Base-by-base conservation (phyloP, 345 rosid genomes). In the Anastatica hierochuntica region DNA sequence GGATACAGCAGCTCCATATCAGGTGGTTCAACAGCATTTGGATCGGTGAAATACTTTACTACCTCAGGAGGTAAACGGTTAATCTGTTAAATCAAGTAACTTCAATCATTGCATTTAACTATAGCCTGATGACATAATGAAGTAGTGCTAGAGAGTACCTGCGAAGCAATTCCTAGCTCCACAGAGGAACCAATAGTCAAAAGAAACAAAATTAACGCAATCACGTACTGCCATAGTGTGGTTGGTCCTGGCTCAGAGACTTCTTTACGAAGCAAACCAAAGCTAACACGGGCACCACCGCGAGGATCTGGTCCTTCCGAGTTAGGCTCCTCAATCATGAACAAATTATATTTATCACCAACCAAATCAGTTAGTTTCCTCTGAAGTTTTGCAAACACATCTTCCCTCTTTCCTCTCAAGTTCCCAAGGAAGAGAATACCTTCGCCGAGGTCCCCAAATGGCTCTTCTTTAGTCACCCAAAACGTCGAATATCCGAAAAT, bases 381-480 rank as follows among this genome's bases (percentile, higher is more conserved):
- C 60, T 77, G 98, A 13, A 90, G 83, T 72, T 80, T 84, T 46
- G 82, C 70, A 64, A 84, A 90, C 56, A 90, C 89, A 66, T 84
- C 81, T 46, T 87, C 96, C 36, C 86, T 76, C 29, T 76, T 79
- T 13, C 77, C 92, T 73, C 98, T 80, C 56, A 90, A 76, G 68
- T 87, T 90, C 58, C 98, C 96, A 21, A 87, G 78, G 66, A 90
- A 87, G 39, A 90, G 89, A 41, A 74, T 72, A 65, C 98, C 98
- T 59, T 90, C 95, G 3, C 87, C 92, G 12, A 84, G 69, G 50
- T 87, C 95, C 29, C 98, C 98, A 72, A 87, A 90, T 16, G 87
- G 88, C 76, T 90, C 98, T 84, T 90, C 96, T 76, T 82, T 87
- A 10, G 92, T 87, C 16, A 90, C 92, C 98, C 98, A 90, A 39